Evolutionary conservation across 148 eudicot genomes (phyloP), one percentile per base, ranked within the genome.

Genomic region (Amaranthus palmeri): DNA sequence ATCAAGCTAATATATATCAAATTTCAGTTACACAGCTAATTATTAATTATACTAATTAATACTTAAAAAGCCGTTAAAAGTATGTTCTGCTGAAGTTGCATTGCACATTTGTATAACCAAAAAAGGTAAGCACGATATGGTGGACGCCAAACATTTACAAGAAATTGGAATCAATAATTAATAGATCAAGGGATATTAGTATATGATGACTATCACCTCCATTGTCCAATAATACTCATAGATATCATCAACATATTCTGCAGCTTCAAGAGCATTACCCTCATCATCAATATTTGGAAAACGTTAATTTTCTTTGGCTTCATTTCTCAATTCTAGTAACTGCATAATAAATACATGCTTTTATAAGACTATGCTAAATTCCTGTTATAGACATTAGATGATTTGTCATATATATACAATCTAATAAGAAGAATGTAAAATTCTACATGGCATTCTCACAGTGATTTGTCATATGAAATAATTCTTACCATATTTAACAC

Each of bases 221-320:
- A 83, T 79, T 71, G 82, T 77, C 98, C 98, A 93, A 73, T 93
- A 90, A 79, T 93, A 89, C 45, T 80, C 87, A 76, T 93, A 93
- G 76, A 93, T 91, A 63, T 91, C 97, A 76, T 93, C 98, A 61
- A 93, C 91, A 79, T 93, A 93, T 75, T 93, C 98, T 80, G 87
- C 77, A 73, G 91, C 98, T 85, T 93, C 98, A 67, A 90, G 89
- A 73, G 86, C 95, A 84, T 93, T 91, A 71, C 82, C 67, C 61
- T 83, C 80, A 74, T 88, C 92, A 79, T 93, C 89, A 54, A 93
- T 87, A 63, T 71, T 78, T 2, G 90, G 90, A 59, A 90, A 68
- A 25, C 67, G 71, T 72, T 88, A 84, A 74, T 72, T 81, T 70
- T 84, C 77, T 8, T 40, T 41, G 73, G 61, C 79, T 70, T 76